Percentiles rank a stretch among this genome's conserved stretches.
Evolutionary conservation across 163 green algal genomes (phyloP).

Genomic region (Scenedesmus sp.): DNA sequence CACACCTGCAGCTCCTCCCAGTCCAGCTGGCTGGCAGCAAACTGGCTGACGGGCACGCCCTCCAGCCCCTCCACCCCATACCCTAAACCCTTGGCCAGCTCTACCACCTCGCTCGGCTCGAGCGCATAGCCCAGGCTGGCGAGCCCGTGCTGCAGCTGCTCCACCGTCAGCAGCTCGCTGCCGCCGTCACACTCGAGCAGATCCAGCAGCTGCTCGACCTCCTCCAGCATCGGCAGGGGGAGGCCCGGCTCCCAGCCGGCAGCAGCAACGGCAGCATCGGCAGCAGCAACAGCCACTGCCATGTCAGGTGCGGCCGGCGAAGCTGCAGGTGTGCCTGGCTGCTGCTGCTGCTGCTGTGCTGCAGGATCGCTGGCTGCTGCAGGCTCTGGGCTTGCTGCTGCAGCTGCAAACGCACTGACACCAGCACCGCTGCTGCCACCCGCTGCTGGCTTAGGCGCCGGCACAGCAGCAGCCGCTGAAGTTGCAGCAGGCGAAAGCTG

Average conservation of each 20-base stretch:
- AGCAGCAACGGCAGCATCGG: slow-evolving; percentile 9
- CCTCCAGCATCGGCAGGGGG: not conserved
- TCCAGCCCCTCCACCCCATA: slow-evolving; percentile 54
- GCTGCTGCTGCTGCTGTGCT: slow-evolving; percentile 21
- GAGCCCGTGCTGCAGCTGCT: slow-evolving; percentile 56
- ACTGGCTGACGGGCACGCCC: slow-evolving; percentile 67
- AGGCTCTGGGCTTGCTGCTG: slow-evolving; percentile 30
- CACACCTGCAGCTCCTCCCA: slow-evolving; percentile 74
- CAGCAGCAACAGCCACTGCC: slow-evolving; percentile 13
- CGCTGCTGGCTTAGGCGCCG: not conserved
- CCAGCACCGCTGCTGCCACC: not conserved
- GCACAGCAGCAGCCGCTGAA: slow-evolving; percentile 20
- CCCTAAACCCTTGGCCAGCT: slow-evolving; percentile 64
- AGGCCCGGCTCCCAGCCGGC: not conserved
- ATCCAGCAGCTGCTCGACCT: slow-evolving; percentile 14
- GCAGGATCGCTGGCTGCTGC: not conserved
- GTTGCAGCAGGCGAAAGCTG: not conserved
- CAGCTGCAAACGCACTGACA: not conserved
- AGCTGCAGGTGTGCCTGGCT: not conserved
- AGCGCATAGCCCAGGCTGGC: slow-evolving; percentile 67
- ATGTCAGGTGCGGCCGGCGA: not conserved
- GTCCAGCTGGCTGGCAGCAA: slow-evolving; percentile 84
- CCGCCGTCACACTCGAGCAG: not conserved
- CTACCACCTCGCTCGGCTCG: slow-evolving; percentile 66
- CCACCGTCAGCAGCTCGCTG: not conserved